These are phyloP conservation scores for Rasamsonia emersonii DNA, from an alignment of 2,329 filamentous ascomycete genomes.

Conservation along the genomic window DNA sequence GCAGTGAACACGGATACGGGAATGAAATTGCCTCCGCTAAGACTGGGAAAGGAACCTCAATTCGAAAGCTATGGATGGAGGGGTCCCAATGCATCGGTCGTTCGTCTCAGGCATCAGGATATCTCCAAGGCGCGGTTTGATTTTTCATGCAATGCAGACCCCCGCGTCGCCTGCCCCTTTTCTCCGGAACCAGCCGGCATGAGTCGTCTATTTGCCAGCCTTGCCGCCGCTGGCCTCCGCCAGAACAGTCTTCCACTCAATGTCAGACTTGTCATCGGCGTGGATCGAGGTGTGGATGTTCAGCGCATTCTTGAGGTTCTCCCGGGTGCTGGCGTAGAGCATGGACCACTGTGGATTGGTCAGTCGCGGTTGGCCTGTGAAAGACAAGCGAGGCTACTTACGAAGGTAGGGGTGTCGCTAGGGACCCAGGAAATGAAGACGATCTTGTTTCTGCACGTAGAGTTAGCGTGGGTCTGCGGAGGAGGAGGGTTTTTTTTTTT, in stretches of 20 bases:
- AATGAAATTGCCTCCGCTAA: too few species aligned
- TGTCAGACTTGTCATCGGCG: slow-evolving; percentile 33
- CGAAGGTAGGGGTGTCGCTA: slow-evolving; percentile 29
- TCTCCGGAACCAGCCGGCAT: slow-evolving; percentile 26
- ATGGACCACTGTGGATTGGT: slow-evolving; percentile 34
- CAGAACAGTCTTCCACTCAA: slow-evolving; percentile 35
- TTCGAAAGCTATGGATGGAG: too few species aligned
- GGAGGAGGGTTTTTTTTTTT: neutral
- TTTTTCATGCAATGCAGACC: too few species aligned
- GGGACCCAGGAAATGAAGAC: slow-evolving; percentile 44
- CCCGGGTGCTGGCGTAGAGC: slow-evolving; percentile 43
- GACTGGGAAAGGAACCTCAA: too few species aligned
- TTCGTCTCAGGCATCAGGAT: too few species aligned
- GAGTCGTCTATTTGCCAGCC: slow-evolving; percentile 27
- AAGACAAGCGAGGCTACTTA: slow-evolving; percentile 17
- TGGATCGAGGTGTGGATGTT: slow-evolving; percentile 42
- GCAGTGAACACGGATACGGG: too few species aligned
- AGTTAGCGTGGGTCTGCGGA: too few species aligned
- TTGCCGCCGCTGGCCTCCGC: slow-evolving; percentile 33
- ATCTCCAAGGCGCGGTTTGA: too few species aligned
- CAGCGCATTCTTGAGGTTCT: slow-evolving; percentile 41
- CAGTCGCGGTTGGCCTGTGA: neutral
- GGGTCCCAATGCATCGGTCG: too few species aligned
- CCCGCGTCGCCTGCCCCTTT: slow-evolving; percentile 17
- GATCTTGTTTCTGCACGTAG: slow-evolving; percentile 39